These are phyloP conservation scores for Podospora pseudopauciseta DNA, from an alignment of 495 filamentous ascomycete genomes.

Conservation along the genomic window DNA sequence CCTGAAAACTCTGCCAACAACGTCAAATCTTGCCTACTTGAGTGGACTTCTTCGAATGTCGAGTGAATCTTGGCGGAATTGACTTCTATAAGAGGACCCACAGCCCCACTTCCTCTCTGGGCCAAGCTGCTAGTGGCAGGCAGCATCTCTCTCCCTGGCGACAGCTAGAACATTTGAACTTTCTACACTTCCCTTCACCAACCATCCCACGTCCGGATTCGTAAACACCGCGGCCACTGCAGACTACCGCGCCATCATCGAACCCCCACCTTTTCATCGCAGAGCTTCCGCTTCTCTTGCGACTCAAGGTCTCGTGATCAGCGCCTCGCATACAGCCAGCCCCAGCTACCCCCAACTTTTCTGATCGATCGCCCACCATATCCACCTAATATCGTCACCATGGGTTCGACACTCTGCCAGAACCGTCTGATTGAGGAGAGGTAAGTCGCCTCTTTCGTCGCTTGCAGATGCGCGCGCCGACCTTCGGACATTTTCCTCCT, in stretches of 20 bases:
- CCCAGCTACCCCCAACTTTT: background rate
- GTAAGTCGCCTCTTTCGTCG: slow-evolving; percentile 46
- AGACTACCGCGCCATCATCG: background rate
- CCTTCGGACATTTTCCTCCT: background rate
- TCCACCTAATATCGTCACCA: background rate
- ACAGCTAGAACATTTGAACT: background rate
- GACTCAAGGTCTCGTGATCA: background rate
- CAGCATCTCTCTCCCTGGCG: background rate
- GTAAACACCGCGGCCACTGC: background rate
- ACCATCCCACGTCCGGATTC: background rate
- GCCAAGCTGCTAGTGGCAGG: background rate
- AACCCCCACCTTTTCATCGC: background rate
- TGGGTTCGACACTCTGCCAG: slow-evolving; percentile 55
- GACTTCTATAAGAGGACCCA: background rate
- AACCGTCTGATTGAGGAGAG: slow-evolving; percentile 90
- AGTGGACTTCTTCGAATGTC: background rate
- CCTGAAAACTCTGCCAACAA: background rate
- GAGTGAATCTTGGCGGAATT: background rate
- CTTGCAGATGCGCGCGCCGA: background rate
- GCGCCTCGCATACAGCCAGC: background rate
- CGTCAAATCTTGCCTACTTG: background rate
- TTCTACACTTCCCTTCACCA: background rate
- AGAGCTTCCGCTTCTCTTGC: background rate
- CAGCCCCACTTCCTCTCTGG: background rate
- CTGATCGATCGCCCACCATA: background rate